These are phyloP conservation scores for Candida sanyiensis DNA, from an alignment of 805 yeast species.

Conservation along the genomic window DNA sequence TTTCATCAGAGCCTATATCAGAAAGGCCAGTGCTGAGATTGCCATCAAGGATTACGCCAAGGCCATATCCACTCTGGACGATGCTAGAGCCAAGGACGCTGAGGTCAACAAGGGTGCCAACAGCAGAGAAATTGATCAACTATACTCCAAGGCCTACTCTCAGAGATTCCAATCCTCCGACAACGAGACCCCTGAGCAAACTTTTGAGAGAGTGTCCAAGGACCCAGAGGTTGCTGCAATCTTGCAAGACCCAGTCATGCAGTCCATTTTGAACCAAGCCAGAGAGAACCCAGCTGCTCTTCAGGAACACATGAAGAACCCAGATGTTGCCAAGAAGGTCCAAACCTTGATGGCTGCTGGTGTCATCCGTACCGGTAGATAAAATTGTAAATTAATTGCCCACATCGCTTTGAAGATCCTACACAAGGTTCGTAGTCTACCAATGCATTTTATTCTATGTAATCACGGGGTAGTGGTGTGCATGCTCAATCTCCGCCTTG, in stretches of 20 bases:
- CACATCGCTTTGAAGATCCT: background rate
- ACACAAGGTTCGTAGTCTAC: too few species aligned
- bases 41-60: slow-evolving; percentile 83
- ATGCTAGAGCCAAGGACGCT: slow-evolving; percentile 70
- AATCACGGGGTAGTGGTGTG: too few species aligned
- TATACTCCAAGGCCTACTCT: slow-evolving; percentile 68
- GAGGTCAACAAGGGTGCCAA: slow-evolving; percentile 56
- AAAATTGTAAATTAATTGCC: slow-evolving; percentile 1
- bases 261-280: slow-evolving; percentile 89
- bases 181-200: slow-evolving; percentile 85
- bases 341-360: slow-evolving; percentile 93
- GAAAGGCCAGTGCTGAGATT: slow-evolving; percentile 92
- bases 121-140: slow-evolving; percentile 72
- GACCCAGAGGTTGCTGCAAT: slow-evolving; percentile 94
- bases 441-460: too few species aligned
- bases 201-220: slow-evolving; percentile 80
- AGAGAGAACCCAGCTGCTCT: slow-evolving; percentile 93
- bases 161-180: slow-evolving; percentile 78
- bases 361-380: slow-evolving; percentile 78
- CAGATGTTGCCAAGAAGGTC: slow-evolving; percentile 83
- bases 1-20: slow-evolving; percentile 90
- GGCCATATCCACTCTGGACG: slow-evolving; percentile 74
- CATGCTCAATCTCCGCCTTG: too few species aligned
- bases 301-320: slow-evolving; percentile 96
- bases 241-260: slow-evolving; percentile 93